Base-by-base conservation (phyloP, 1,284 basidiomycete species). In the Agroathelia rolfsii region DNA sequence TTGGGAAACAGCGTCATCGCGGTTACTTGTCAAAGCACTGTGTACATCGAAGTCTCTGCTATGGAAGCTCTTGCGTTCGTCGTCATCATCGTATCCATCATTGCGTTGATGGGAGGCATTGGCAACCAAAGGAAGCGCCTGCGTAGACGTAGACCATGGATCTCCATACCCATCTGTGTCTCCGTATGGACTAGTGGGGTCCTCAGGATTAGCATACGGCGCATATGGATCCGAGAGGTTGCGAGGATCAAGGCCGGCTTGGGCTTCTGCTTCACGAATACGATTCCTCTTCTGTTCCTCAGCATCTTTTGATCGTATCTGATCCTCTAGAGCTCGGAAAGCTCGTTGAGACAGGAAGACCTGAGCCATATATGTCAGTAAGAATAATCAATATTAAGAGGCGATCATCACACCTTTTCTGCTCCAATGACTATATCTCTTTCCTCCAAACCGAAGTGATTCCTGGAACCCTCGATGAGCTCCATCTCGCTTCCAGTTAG, bases 301-400 rank as follows among this genome's bases (percentile, higher is more conserved):
- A 2, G 77, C 77, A 32, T 97, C 93, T 17, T 71, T 68, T 0
- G 78, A 68, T 6, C 92, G 77, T 8, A 97, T 63, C 10, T 77
- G 72, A 50, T 99, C 88, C 50, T 97, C 95, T 15, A 98, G 74
- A 10, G 72, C 67, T 42, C 90, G 88, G 71, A 97, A 97, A 0
- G 87, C 84, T 0, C 49, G 46, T 49, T 96, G 89, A 0, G 83
- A 86, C 6, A 99, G 61, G 67, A 93, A 98, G 19, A 94, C 81
- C 87, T 96, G 47, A 4, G 10, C 4, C 21, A 27, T 12, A 40
- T 14, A 22, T 23, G 28, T 20, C 27, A 41, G 30, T 32, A 15
- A 11, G 29, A 11, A 22, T 24, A 37, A n/a, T 30, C n/a, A 7
- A 36, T 29, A 14, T 9, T 13, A 16, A 20, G 30, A 35, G 20